Conservation (phyloP, 2,329 filamentous ascomycete species). For the Piedraia hortae region DNA sequence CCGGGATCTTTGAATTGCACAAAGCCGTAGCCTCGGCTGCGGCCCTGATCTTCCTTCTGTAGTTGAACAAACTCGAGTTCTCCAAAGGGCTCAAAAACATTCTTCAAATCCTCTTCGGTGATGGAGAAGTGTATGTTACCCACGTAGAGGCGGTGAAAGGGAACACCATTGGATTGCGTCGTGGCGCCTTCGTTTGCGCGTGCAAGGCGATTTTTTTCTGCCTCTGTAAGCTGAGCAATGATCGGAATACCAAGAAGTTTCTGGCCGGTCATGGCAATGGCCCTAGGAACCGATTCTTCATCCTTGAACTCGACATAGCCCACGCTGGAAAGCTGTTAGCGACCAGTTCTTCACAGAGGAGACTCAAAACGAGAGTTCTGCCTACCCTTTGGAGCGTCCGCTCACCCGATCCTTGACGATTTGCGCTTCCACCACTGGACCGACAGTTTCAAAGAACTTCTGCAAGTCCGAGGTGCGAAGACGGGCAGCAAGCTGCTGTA, state of each 20-base stretch:
- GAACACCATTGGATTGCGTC: slow-evolving; percentile 54
- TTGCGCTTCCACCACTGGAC: slow-evolving; percentile 84
- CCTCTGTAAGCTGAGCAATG: slow-evolving; percentile 93
- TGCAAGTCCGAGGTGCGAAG: slow-evolving; percentile 79
- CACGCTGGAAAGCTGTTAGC: too few species aligned
- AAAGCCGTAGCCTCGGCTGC: slow-evolving; percentile 90
- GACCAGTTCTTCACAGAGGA: too few species aligned
- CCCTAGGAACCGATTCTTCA: slow-evolving; percentile 76
- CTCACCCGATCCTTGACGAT: slow-evolving; percentile 96
- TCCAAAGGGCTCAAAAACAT: slow-evolving; percentile 92
- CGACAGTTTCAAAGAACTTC: slow-evolving; percentile 84
- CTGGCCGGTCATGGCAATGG: slow-evolving; percentile 94
- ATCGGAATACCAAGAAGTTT: slow-evolving; percentile 96
- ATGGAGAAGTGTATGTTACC: slow-evolving; percentile 99
- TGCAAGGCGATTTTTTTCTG: slow-evolving; percentile 95
- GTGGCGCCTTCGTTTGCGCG: slow-evolving; percentile 45
- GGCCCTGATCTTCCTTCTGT: slow-evolving; percentile 78
- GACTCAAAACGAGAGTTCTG: too few species aligned
- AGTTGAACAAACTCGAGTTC: slow-evolving; percentile 93
- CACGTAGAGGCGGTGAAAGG: slow-evolving; percentile 93
- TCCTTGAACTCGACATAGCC: slow-evolving; percentile 98
- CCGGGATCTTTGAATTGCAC: slow-evolving; percentile 55
- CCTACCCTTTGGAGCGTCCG: slow-evolving; percentile 88
- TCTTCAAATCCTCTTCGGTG: slow-evolving; percentile 80
- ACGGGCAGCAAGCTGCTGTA: slow-evolving; percentile 88